Base-by-base conservation (phyloP, 257 asterid genomes). In the Lithospermum erythrorhizon region DNA sequence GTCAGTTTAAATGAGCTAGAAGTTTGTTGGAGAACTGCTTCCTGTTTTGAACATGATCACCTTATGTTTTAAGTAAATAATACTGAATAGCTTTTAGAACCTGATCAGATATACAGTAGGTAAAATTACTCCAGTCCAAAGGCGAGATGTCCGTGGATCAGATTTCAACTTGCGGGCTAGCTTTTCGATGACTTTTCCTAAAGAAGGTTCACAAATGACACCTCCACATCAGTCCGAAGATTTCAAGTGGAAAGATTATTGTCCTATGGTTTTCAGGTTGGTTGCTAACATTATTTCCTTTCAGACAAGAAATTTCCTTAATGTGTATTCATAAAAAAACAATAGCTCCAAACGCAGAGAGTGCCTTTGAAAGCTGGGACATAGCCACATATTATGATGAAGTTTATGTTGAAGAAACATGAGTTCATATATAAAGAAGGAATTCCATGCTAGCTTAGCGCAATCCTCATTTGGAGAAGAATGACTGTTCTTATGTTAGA, bases 251-350 rank as follows among this genome's bases (percentile, higher is more conserved):
- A 91, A 91, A 77, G 95, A 87, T 73, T 91, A 88, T 58, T 89
- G 98, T 78, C 98, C 98, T 29, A 86, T 91, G 95, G 97, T 91
- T 75, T 89, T 88, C 87, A 86, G 97, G 98, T 90, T 63, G 20
- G 83, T 63, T 62, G 59, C 45, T 2, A 6, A 7, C 5, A 0
- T 51, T 57, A 27, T 55, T 55, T 67, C 61, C 61, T 6, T 1
- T 18, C 19, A 23, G 3, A 16, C 21, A 35, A 9, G 8, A 35
- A 35, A 27, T 27, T 27, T 27, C 45, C 7, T 10, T 35, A 13
- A 35, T 35, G 45, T 35, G 0, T 35, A 35, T 35, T 35, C 45
- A 35, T 8, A 11, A 35, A 2, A n/a, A 35, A 8, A 13, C 14
- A 5, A 9, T 35, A 35, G 45, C 14, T 1, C 11, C 14, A 35